Base-by-base conservation (phyloP, 164 flowering plant genomes). In the Berberis thunbergii region DNA sequence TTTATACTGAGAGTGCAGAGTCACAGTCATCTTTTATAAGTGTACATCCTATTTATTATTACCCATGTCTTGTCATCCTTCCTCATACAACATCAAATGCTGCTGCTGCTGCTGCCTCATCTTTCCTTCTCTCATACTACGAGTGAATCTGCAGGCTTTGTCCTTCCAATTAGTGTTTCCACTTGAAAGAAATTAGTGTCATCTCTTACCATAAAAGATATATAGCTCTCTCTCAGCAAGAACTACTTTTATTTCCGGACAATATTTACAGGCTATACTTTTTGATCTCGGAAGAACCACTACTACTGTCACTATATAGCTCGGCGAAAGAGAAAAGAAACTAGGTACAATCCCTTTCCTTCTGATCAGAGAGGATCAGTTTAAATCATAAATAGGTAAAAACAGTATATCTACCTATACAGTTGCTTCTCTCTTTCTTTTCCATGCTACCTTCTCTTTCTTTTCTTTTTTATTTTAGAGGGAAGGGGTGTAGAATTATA, bases 131-230 rank as follows among this genome's bases (percentile, higher is more conserved):
- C 63, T 69, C 71, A 61, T 49, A 13, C 60, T 64, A 61, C 73
- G 7, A 54, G 9, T 66, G 61, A 74, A 71, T 71, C 70, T 64
- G 59, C 73, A 68, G 64, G 41, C 59, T 68, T 64, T 70, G 63
- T 63, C 65, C 63, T 26, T 58, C 66, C 52, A 69, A 74, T 77
- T 76, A 77, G 82, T 83, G 78, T 76, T 79, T 71, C 64, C 65
- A 42, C 66, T 58, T 68, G 45, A 49, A 64, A 12, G 49, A 63
- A 12, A 12, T 52, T 7, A 1, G 4, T 52, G 49, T 60, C 59
- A 9, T 10, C 63, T 39, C 56, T 65, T 4, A 10, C 38, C 39
- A 61, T 43, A 45, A 64, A 59, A 49, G 4, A 4, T 3, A 26
- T 26, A 26, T 26, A 26, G 26, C 26, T 26, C 26, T 26, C 26